These are phyloP conservation scores for Colletotrichum lini DNA, from an alignment of 2,329 filamentous ascomycete species.

Conservation along the genomic window DNA sequence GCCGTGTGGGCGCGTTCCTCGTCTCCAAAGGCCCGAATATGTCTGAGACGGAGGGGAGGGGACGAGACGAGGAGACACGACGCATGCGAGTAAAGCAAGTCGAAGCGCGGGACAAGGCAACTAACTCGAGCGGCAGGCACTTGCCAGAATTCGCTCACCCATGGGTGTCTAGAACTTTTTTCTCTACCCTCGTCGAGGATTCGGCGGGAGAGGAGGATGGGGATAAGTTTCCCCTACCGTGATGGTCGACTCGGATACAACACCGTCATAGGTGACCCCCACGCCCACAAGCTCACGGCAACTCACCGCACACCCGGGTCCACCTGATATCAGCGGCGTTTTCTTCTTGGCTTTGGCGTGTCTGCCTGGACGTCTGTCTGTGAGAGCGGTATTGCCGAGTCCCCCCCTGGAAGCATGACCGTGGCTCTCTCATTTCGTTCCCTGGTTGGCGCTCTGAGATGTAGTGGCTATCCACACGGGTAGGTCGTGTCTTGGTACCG, in stretches of 20 bases:
- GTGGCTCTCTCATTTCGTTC: neutral
- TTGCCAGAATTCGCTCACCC: neutral
- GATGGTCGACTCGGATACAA: slow-evolving; percentile 5
- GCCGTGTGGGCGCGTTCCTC: neutral
- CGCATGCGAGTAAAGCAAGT: neutral
- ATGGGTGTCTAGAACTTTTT: neutral
- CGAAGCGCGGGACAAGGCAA: neutral
- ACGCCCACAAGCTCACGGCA: slow-evolving; percentile 17
- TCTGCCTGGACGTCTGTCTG: neutral
- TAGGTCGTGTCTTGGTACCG: slow-evolving; percentile 4
- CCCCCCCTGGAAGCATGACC: neutral
- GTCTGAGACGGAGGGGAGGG: neutral
- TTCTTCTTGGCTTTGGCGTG: neutral
- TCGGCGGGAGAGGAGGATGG: neutral
- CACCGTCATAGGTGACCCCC: slow-evolving; percentile 12
- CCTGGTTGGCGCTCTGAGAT: neutral
- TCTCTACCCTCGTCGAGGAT: neutral
- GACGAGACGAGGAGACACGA: neutral
- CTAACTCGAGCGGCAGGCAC: neutral
- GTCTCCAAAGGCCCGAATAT: neutral
- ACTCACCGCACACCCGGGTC: slow-evolving; percentile 7
- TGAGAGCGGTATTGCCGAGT: neutral
- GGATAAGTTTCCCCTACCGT: neutral
- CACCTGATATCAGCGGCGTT: slow-evolving; percentile 15
- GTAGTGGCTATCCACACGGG: neutral